phyloP scores from a whole-genome alignment of 1,139 yeast species.

The Geotrichum europaeum region DNA sequence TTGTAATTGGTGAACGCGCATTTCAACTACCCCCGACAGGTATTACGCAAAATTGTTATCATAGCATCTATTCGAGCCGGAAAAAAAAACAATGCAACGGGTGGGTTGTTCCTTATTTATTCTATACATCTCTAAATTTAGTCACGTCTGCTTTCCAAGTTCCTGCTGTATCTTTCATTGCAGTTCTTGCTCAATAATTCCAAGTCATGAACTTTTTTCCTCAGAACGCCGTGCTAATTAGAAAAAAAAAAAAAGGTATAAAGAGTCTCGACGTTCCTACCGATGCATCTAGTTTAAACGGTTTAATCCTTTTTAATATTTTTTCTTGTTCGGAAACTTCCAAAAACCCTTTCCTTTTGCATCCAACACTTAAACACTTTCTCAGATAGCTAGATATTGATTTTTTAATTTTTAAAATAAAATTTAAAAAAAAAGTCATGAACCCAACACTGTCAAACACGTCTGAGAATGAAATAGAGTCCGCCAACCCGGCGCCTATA shows the following conservation, averaged over 20 bases:
- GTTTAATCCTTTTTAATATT: background rate
- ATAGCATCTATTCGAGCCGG: background rate
- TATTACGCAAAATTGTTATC: background rate
- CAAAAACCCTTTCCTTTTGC: background rate
- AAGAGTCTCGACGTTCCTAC: too few species aligned
- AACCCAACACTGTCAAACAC: background rate
- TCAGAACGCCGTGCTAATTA: too few species aligned
- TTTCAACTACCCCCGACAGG: background rate
- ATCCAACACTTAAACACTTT: background rate
- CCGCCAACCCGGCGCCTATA: background rate
- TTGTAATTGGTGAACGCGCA: background rate
- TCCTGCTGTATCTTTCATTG: background rate
- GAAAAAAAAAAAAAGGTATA: too few species aligned
- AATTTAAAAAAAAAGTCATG: background rate
- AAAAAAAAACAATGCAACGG: background rate
- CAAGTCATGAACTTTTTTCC: too few species aligned
- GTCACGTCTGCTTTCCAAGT: background rate
- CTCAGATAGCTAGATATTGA: background rate
- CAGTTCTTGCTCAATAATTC: background rate
- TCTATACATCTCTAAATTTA: background rate
- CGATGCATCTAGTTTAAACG: background rate
- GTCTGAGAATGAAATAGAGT: background rate
- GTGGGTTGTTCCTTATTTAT: background rate
- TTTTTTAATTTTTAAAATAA: background rate
- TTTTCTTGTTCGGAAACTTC: background rate